Base-by-base conservation (phyloP, 192 early-diverging fungal genomes). In the Podochytrium sp. region DNA sequence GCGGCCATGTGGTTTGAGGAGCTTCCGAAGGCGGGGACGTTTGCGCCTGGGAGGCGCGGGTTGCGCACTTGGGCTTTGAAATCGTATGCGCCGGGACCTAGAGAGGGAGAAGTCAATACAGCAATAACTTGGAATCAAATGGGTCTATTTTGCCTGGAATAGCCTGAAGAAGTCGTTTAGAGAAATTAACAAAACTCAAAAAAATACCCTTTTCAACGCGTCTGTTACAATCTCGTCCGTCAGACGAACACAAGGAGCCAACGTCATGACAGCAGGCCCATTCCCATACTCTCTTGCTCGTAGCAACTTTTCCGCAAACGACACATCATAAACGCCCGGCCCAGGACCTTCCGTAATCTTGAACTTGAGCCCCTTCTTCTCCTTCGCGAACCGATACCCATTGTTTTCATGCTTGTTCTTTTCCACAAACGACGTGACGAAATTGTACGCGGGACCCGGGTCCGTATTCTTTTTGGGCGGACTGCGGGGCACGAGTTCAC, bases 61-160 rank as follows among this genome's bases (percentile, higher is more conserved):
- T 74, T 38, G 30, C 65, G 23, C 32, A 74, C 12, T 29, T 6
- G n/a, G 27, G 25, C 25, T 50, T 83, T 86, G 51, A 83, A 61
- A 2, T 86, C 77, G 64, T 86, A 86, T 0, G 81, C 70, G 23
- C 83, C 83, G 4, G 85, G 85, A 23, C 83, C 83, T 37, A 78
- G 81, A 37, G 78, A 41, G 53, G 6, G 7, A 20, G 43, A n/a
- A n/a, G n/a, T n/a, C n/a, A n/a, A n/a, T n/a, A n/a, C 43, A 20
- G 7, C 43, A 47, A 47, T 47, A 47, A 12, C 43, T 20, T 20
- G 20, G 20, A 12, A 7, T 12, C 30, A 1, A 29, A 1, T 1
- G 55, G 1, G 18, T 30, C 20, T 25, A 38, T 20, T 20, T 39
- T 35, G 65, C 76, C 80, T 76, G 50, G 42, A 75, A 57, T 23